phyloP scores from a whole-genome alignment of 2,329 filamentous ascomycete species.

The Aspergillus awamori region DNA sequence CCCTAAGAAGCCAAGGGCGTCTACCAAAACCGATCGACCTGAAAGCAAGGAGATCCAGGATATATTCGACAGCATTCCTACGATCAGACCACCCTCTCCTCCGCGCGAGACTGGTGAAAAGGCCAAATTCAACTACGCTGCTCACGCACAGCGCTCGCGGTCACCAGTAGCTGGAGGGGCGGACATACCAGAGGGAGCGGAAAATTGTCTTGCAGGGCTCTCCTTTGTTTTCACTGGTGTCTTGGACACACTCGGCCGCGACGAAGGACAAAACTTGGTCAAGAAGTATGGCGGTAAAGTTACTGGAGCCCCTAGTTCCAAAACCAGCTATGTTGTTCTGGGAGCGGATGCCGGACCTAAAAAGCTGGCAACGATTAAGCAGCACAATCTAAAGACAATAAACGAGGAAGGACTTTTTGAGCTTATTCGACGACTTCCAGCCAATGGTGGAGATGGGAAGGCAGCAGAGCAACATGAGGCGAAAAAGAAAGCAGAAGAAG shows the following conservation, averaged over 20 bases:
- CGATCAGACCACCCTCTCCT: constrained; percentile 79
- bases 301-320: constrained; percentile 80
- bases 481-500: constrained; percentile 82
- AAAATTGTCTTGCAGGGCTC: constrained; percentile 86
- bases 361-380: constrained; percentile 83
- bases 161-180: constrained; percentile 65
- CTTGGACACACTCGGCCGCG: constrained; percentile 75
- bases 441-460: constrained; percentile 83
- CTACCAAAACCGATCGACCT: constrained; percentile 66
- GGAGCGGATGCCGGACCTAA: constrained; percentile 90
- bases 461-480: constrained; percentile 82
- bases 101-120: constrained; percentile 69
- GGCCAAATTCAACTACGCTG: constrained; percentile 79
- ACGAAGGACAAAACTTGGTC: constrained; percentile 81
- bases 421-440: constrained; percentile 77
- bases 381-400: constrained; percentile 83
- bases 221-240: constrained; percentile 96
- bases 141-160: constrained; percentile 59
- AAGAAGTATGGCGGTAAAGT: constrained; percentile 95
- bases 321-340: constrained; percentile 91
- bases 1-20: constrained; percentile 55
- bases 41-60: constrained; percentile 76
- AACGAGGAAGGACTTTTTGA: constrained; percentile 90
- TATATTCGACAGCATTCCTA: constrained; percentile 86
- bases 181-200: constrained; percentile 78